Base-by-base conservation (phyloP, 805 yeast species). In the Metschnikowia dekortorum region DNA sequence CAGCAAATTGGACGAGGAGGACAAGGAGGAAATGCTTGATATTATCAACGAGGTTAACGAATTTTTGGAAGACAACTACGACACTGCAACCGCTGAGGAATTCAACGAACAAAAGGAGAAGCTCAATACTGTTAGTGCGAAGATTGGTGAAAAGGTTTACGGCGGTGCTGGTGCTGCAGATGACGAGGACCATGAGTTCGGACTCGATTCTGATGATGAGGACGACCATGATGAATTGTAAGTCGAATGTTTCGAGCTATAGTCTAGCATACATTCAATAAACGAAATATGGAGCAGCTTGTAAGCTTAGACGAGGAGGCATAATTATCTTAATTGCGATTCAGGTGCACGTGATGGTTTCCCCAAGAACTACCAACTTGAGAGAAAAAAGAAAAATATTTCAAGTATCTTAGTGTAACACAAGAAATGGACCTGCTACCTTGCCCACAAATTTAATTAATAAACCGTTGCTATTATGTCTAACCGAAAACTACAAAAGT, bases 21-120 rank as follows among this genome's bases (percentile, higher is more conserved):
- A 92, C 72, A 87, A 87, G 76, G 96, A 89, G 75, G 79, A 92
- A 59, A 75, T 92, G 62, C 73, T 79, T 58, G 97, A 91, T 63
- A 96, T 97, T 49, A 75, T 89, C 61, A 82, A 83, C 67, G 99
- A 94, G 69, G 82, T 89, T 43, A 73, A 86, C 58, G 95, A 85
- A 69, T 89, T 92, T 85, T 74, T 94, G 62, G 61, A 58, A 51
- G 96, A 86, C 64, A 73, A 87, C 72, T 83, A 78, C 63, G 95
- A 89, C 51, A 75, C 87, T 55, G 97, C 97, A 42, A 80, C 96
- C 47, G 81, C 86, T 63, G 97, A 91, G 72, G 99, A 94, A 65
- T 86, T 87, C 61, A 95, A 89, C 50, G 97, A 90, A 71, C 95
- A 90, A 75, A 88, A 82, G 73, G 91, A 87, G 62, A 72, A 86